Conservation (phyloP, 129 eudicot genomes). For the Helianthus tuberosus region DNA sequence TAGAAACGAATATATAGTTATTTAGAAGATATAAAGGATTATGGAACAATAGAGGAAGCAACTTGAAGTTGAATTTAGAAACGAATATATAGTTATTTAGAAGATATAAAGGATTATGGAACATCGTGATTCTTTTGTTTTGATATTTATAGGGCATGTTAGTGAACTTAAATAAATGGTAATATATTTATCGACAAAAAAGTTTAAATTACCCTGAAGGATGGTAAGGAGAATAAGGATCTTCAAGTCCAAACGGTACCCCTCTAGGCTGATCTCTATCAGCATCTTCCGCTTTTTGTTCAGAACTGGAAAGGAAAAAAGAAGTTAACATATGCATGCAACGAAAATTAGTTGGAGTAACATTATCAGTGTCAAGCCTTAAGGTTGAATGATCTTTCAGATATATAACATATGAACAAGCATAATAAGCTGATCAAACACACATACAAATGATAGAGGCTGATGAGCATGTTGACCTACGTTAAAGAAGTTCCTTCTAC, state of each 20-base stretch:
- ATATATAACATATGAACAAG: not conserved
- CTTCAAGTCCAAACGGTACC: slow-evolving; percentile 36
- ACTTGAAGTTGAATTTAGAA: not conserved
- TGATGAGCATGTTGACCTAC: not conserved
- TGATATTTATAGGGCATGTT: not conserved
- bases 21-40: not conserved
- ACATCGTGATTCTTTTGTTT: not conserved
- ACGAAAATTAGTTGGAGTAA: not conserved
- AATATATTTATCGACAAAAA: not conserved
- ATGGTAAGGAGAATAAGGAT: slow-evolving; percentile 33
- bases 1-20: too few relatives aligned
- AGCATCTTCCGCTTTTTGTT: slow-evolving; percentile 25
- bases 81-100: too few relatives aligned
- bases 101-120: not conserved
- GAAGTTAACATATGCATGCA: not conserved
- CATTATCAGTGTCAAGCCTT: not conserved
- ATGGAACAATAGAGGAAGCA: not conserved
- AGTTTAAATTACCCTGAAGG: slow-evolving; percentile 42
- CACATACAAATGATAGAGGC: not conserved
- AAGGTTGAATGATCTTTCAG: not conserved
- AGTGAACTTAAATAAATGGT: not conserved
- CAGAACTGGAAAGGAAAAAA: slow-evolving; percentile 41
- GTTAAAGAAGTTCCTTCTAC: not conserved
- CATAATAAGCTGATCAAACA: slow-evolving; percentile 14
- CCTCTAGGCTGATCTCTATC: slow-evolving; percentile 35